A percentile compares a stretch with the other conserved stretches of the same genome.
Evolutionary conservation across 306 rosid species (phyloP).

Genomic region (Cicer chorassanicum): DNA sequence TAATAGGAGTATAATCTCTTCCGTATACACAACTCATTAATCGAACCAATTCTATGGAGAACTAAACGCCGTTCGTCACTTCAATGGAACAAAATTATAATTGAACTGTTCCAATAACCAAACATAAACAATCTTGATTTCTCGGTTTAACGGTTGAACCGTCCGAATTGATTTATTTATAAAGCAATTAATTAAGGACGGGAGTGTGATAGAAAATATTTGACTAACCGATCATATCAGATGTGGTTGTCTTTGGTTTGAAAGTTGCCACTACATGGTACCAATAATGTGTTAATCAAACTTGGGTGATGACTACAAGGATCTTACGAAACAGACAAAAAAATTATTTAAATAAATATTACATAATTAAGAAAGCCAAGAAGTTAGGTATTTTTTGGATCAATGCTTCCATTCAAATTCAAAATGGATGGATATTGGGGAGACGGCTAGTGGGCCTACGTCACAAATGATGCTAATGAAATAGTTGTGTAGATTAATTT

Average conservation of each 20-base stretch:
- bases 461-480: no score
- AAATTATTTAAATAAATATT: not conserved
- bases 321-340: slow-evolving; percentile 29
- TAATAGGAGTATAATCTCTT: no score
- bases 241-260: slow-evolving; percentile 39
- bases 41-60: no score
- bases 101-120: no score
- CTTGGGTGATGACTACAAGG: slow-evolving; percentile 6
- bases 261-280: slow-evolving; percentile 17
- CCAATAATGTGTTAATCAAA: slow-evolving; percentile 1
- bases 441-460: not conserved
- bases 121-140: no score
- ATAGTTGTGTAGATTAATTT: no score
- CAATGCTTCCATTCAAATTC: slow-evolving; percentile 44
- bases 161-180: no score
- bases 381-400: slow-evolving; percentile 44
- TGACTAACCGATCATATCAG: not conserved
- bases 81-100: no score
- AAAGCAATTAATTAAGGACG: not conserved
- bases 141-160: no score
- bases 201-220: slow-evolving; percentile 16
- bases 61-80: no score
- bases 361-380: not conserved
- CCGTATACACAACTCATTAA: no score
- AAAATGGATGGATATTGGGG: slow-evolving; percentile 17